Evolutionary conservation across 495 filamentous ascomycete genomes (phyloP), one percentile per base, ranked within the genome.

Genomic region (Neurospora sp.): DNA sequence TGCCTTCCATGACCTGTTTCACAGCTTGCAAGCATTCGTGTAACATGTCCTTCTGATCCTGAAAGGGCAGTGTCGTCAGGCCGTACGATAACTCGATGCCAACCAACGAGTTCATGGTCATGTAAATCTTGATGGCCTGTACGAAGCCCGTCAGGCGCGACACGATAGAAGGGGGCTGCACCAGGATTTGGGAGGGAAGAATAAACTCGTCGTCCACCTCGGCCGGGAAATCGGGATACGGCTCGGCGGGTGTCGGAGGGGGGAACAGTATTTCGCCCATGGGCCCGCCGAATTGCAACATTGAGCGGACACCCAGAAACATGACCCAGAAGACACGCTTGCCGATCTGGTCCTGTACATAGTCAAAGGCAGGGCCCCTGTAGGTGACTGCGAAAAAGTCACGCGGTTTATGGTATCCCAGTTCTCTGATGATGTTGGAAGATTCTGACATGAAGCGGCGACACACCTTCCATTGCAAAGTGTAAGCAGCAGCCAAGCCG

Each of bases 171-270:
- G 86, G 77, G 3, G 92, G 91, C 75, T 94, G 93, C 3, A 82
- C 82, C 39, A 88, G 83, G 68, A 91, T 84, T 72, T 91, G 87
- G 3, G 86, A 85, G 0, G 88, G 74, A 70, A 87, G 89, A 68
- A 97, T 89, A 73, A 86, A 94, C 40, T 90, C 88, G 76, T 97
- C 93, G 76, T 97, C 94, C 3, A 94, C 83, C 74, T 94, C 93
- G 5, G 88, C 77, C 0, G 94, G 94, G 2, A 93, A 81, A n/a
- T 92, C 92, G 1, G 94, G 93, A 78, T 94, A 94, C 4, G 89
- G 91, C 38, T 93, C 88, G 22, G 84, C 88, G 4, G 89, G 86
- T 0, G 93, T 96, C 35, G 89, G 87, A 3, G 92, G 92, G 40
- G 90, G 87, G 9, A 96, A 85, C 16, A 89, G 81, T 14, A 92